Evolutionary conservation across 257 asterid genomes (phyloP), one percentile per base, ranked within the genome.

Genomic region (Solanum pimpinellifolium): DNA sequence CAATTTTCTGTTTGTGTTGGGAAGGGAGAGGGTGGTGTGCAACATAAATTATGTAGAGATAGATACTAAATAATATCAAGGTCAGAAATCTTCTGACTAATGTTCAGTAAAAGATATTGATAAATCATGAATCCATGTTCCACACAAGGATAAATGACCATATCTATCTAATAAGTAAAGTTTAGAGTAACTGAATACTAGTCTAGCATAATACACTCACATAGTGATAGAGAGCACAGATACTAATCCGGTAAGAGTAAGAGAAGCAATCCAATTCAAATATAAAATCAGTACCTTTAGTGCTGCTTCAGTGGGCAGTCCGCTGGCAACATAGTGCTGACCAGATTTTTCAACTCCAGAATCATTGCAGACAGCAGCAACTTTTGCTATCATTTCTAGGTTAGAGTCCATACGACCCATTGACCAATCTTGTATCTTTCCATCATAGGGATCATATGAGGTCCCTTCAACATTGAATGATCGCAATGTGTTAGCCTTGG

Each of bases 281-380:
- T 81, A 81, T 81, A 81, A 81, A 47, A 81, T 11, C 46, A 68
- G 41, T 86, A 97, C 99, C 99, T 97, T 97, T 76, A 97, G 93
- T 46, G 99, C 98, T 2, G 99, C 99, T 90, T 97, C 99, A 37
- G 99, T 97, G 7, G 99, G 99, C 94, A 96, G 90, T 77, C 99
- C 99, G 84, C 87, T 97, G 85, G 99, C 96, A 76, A 93, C 91
- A 78, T 68, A 94, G 83, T 92, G 99, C 65, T 85, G 92, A n/a
- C 93, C 95, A 90, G 98, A 90, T 60, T 94, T 90, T 90, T 94
- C 99, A 86, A 97, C 94, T 88, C 93, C 96, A 46, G 99, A 96
- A 90, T 97, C 99, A 90, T 97, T 97, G 90, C 99, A 97, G 82
- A 97, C 91, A 88, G 99, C 94, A 68, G 99, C 98, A 92, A 97